Percentiles rank a stretch among this genome's conserved stretches.
Conservation (phyloP, 176 grass and related monocot genomes). For the Oryza officinalis region DNA sequence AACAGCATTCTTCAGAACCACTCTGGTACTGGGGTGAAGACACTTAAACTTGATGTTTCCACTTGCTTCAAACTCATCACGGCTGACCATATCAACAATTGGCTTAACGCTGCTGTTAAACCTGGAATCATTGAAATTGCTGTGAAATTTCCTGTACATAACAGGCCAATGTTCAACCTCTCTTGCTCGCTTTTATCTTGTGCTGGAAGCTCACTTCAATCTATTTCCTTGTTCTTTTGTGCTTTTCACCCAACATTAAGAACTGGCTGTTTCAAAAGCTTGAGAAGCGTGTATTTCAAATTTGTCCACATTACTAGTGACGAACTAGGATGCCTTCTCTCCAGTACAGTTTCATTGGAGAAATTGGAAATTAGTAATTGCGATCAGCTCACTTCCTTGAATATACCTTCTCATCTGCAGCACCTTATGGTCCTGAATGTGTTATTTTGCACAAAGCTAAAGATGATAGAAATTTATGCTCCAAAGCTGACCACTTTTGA, state of each 20-base stretch:
- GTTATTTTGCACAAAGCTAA: background rate
- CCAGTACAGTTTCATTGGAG: slow-evolving; percentile 15
- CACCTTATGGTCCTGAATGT: background rate
- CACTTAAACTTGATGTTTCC: background rate
- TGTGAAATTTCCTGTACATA: background rate
- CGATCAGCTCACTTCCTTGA: slow-evolving; percentile 7
- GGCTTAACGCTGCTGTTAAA: slow-evolving; percentile 21
- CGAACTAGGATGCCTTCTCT: slow-evolving; percentile 14
- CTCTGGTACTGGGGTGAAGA: slow-evolving; percentile 26
- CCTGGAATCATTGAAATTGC: slow-evolving; percentile 10
- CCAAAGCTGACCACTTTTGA: slow-evolving; percentile 19
- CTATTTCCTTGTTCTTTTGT: background rate
- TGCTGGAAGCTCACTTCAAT: slow-evolving; percentile 20
- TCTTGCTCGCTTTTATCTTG: slow-evolving; percentile 13
- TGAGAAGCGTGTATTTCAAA: background rate
- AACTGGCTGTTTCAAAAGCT: slow-evolving; percentile 2
- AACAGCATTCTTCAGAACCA: slow-evolving; percentile 13
- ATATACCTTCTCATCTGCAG: slow-evolving; percentile 23
- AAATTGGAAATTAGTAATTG: background rate
- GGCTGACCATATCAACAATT: background rate
- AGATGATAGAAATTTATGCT: slow-evolving; percentile 27
- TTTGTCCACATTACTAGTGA: slow-evolving; percentile 9
- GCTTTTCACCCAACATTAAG: background rate
- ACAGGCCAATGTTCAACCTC: background rate
- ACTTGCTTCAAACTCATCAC: background rate